Conservation (phyloP, 2,329 filamentous ascomycete genomes). For the Orbilia ellipsospora region DNA sequence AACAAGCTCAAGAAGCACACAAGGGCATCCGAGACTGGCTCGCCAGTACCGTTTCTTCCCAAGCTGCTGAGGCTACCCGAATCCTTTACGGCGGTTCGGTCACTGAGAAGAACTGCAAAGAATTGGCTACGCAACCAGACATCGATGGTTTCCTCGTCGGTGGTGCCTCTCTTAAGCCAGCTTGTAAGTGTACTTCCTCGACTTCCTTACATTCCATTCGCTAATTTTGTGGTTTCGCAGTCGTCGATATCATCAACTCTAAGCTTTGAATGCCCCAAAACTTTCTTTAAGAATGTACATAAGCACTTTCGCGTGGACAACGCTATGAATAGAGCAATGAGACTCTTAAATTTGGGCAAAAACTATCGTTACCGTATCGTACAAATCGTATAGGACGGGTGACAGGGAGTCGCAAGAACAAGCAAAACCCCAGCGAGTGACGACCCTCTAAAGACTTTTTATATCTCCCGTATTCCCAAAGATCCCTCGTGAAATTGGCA, state of each 20-base stretch:
- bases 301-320: slow-evolving; percentile 36
- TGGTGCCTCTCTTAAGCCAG: slow-evolving; percentile 54
- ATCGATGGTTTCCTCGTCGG: slow-evolving; percentile 82
- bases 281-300: slow-evolving; percentile 39
- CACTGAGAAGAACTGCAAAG: slow-evolving; percentile 96
- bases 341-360: slow-evolving; percentile 24
- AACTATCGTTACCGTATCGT: slow-evolving; percentile 53
- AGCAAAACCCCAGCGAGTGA: slow-evolving; percentile 9
- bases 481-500: slow-evolving; percentile 22
- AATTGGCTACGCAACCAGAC: slow-evolving; percentile 89
- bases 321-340: slow-evolving; percentile 21
- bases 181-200: slow-evolving; percentile 25
- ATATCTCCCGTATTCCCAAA: slow-evolving; percentile 31
- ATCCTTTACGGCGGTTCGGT: slow-evolving; percentile 98
- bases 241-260: slow-evolving; percentile 54
- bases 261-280: slow-evolving; percentile 31
- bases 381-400: slow-evolving; percentile 37
- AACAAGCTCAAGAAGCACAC: slow-evolving; percentile 91
- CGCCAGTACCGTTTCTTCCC: slow-evolving; percentile 74
- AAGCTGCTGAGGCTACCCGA: slow-evolving; percentile 84
- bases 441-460: slow-evolving; percentile 53
- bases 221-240: slow-evolving; percentile 14
- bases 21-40: slow-evolving; percentile 92
- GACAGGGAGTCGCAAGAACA: slow-evolving; percentile 27
- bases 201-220: neutral